Evolutionary conservation across 2,329 filamentous ascomycete species (phyloP).

Genomic region (Arthroderma uncinatum): DNA sequence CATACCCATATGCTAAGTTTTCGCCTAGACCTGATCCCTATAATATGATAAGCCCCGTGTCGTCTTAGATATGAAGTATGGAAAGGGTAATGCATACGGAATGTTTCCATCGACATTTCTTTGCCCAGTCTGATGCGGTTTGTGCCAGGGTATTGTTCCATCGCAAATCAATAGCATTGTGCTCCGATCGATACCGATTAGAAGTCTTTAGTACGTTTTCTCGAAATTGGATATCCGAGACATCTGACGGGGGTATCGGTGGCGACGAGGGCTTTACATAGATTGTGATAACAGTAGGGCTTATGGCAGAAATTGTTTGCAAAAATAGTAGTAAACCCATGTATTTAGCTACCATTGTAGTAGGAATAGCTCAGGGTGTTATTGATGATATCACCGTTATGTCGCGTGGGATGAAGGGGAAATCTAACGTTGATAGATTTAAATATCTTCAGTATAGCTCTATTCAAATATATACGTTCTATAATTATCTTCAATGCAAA

Average conservation of each 20-base stretch:
- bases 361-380: neutral
- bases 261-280: no score
- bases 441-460: neutral
- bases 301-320: no score
- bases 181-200: slow-evolving; percentile 53
- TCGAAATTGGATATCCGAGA: no score
- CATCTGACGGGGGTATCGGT: no score
- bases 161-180: slow-evolving; percentile 47
- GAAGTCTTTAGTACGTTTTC: slow-evolving; percentile 33
- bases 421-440: neutral
- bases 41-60: neutral
- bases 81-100: slow-evolving; percentile 20
- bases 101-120: slow-evolving; percentile 34
- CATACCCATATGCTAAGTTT: slow-evolving; percentile 60
- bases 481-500: neutral
- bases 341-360: neutral
- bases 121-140: slow-evolving; percentile 44
- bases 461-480: neutral
- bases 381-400: neutral
- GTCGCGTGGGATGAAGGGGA: neutral
- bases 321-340: no score
- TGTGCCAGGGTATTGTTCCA: slow-evolving; percentile 57
- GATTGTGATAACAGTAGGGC: no score
- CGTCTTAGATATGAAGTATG: neutral
- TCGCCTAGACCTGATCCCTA: slow-evolving; percentile 44